Evolutionary conservation across 768 basidiomycete species (phyloP), one percentile per base, ranked within the genome.

Genomic region (Hortiboletus campestris): DNA sequence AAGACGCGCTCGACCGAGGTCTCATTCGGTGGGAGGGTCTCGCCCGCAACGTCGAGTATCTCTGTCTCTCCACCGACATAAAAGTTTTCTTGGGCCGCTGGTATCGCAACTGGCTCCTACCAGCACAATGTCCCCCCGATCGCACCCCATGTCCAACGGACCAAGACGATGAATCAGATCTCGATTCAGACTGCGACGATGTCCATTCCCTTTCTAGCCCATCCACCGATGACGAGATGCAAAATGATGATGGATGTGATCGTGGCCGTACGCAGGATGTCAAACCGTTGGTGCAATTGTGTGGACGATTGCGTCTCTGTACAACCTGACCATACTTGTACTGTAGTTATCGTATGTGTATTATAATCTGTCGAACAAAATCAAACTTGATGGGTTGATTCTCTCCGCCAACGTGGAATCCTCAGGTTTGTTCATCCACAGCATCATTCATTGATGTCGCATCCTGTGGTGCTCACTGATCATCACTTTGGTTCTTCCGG

Each of bases 1-100:
- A n/a, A n/a, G n/a, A n/a, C n/a, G n/a, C n/a, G n/a, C n/a, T n/a
- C n/a, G n/a, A 82, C 57, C 73, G 76, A 19, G 84, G 86, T 19
- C 69, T 77, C 49, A 78, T 92, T 43, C 82, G 83, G 45, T 95
- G 92, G 93, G 89, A 94, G 63, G 91, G 90, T 29, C 76, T 95
- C 57, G 90, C 90, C 19, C 84, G 88, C 56, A 96, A 94, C 69
- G 91, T 88, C 67, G 92, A 95, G 67, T 95, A 91, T 66, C 85
- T 96, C 46, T 87, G 84, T 19, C 79, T 95, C 58, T 78, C 83
- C 49, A 74, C 83, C 17, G 85, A 89, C 42, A 84, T 94, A 70
- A 93, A 91, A 68, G 71, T 85, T 16, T 89, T 89, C 65, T 76
- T 94, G 46, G 84, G 86, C 0, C 78, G 76, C 53, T 94, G 89